Percentiles rank a stretch among this genome's conserved stretches.
phyloP scores from a whole-genome alignment of 2,329 filamentous ascomycete species.

The Arachnomyces sp. region DNA sequence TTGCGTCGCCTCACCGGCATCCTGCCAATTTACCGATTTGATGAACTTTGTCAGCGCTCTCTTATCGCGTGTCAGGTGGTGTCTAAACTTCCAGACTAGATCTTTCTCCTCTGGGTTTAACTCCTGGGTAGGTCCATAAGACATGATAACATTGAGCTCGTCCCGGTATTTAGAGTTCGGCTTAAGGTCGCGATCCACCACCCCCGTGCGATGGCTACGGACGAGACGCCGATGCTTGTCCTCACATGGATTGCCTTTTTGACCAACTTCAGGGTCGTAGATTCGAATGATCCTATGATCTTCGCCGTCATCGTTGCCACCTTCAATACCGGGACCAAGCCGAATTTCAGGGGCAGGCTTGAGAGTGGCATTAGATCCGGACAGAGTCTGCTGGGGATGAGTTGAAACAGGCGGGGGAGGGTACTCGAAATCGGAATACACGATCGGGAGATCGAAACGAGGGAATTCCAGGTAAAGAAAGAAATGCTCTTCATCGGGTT shows the following conservation, averaged over 20 bases:
- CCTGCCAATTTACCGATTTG: constrained; percentile 93
- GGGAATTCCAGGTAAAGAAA: constrained; percentile 85
- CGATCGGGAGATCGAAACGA: constrained; percentile 88
- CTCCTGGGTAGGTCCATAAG: constrained; percentile 84
- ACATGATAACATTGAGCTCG: constrained; percentile 83
- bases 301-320: constrained; percentile 45
- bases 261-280: constrained; percentile 88
- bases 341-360: constrained; percentile 83
- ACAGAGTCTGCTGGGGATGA: constrained; percentile 56
- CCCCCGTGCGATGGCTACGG: constrained; percentile 85
- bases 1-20: constrained; percentile 75
- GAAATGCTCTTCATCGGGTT: constrained; percentile 56
- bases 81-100: constrained; percentile 93
- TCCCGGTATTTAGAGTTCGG: constrained; percentile 94
- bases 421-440: constrained; percentile 93
- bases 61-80: constrained; percentile 89
- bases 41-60: constrained; percentile 91
- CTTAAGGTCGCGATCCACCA: constrained; percentile 88
- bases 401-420: constrained; percentile 74
- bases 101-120: constrained; percentile 89
- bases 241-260: constrained; percentile 86
- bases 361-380: constrained; percentile 61
- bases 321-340: constrained; percentile 81
- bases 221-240: constrained; percentile 89
- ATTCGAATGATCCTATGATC: constrained; percentile 64